Conservation (phyloP, 31 red algal species). For the Porphyra umbilicalis region DNA sequence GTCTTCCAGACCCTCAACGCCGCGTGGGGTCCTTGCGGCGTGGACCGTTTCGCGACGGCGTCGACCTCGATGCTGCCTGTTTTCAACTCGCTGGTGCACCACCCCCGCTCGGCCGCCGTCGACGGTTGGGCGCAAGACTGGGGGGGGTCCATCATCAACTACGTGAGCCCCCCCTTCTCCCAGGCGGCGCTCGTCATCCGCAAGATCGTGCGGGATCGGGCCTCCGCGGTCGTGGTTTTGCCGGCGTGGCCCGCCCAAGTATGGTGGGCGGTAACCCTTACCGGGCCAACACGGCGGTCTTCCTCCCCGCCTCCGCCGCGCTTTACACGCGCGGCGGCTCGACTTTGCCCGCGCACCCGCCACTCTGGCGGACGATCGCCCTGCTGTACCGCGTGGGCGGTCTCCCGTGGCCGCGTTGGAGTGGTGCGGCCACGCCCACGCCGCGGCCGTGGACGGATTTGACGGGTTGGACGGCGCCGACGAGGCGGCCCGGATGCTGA, state of each 20-base stretch:
- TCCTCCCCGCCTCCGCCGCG: neutral
- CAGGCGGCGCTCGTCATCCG: neutral
- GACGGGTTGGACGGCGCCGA: too few relatives aligned
- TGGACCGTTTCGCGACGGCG: neutral
- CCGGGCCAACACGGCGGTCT: neutral
- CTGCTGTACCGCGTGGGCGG: neutral
- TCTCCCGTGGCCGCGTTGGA: too few relatives aligned
- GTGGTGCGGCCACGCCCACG: neutral
- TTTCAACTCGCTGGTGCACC: neutral
- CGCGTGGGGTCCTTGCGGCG: neutral
- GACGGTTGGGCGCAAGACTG: neutral
- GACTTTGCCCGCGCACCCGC: too few relatives aligned
- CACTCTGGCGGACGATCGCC: too few relatives aligned
- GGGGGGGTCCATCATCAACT: neutral
- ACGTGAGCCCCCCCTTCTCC: neutral
- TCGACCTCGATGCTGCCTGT: too few relatives aligned
- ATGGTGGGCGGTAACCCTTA: neutral
- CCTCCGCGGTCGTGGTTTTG: neutral
- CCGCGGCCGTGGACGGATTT: neutral
- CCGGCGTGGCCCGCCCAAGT: neutral
- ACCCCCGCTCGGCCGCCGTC: neutral
- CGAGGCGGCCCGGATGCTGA: neutral
- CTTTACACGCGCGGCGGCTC: too few relatives aligned
- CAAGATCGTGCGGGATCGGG: neutral
- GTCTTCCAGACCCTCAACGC: neutral